Evolutionary conservation across 2,329 filamentous ascomycete genomes (phyloP).

Genomic region (Neodidymelliopsis sp.): DNA sequence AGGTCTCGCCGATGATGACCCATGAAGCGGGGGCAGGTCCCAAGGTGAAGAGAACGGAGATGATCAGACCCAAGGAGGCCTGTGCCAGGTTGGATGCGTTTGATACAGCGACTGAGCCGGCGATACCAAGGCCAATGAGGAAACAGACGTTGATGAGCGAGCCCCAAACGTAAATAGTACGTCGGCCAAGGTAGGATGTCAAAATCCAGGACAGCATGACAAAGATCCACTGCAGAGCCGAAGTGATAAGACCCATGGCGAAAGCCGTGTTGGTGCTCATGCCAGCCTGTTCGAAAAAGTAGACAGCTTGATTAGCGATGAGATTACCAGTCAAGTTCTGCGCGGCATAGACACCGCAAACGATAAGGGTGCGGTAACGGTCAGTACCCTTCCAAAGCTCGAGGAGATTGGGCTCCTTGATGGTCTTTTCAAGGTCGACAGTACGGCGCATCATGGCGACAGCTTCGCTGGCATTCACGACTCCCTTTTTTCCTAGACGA

Average conservation of each 20-base stretch:
- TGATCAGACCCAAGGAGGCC: conserved; percentile 68
- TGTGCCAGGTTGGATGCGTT: conserved; percentile 60
- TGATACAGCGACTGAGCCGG: conserved; percentile 58
- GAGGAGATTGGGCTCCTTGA: conserved; percentile 57
- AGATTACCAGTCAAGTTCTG: conserved; percentile 70
- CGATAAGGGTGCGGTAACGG: conserved; percentile 61
- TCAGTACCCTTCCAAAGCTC: conserved; percentile 66
- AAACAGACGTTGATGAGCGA: conserved; percentile 62
- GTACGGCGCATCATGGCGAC: conserved; percentile 68
- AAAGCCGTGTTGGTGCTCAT: conserved; percentile 64
- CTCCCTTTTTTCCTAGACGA: conserved; percentile 58
- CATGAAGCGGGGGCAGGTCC: conserved; percentile 70
- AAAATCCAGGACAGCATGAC: conserved; percentile 74
- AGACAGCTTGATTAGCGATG: conserved; percentile 69
- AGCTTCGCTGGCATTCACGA: conserved; percentile 52
- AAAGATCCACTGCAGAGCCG: conserved; percentile 67
- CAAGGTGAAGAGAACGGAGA: conserved; percentile 70
- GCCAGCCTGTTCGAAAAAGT: conserved; percentile 70
- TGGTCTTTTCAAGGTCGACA: conserved; percentile 61
- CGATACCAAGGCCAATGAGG: conserved; percentile 66
- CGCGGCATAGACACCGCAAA: conserved; percentile 64
- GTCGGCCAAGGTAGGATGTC: conserved; percentile 68
- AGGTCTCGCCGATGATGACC: conserved; percentile 73
- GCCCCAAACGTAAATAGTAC: conserved; percentile 70
- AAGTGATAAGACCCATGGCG: conserved; percentile 69